Percentiles rank a stretch among this genome's conserved stretches.
Evolutionary conservation across 2,329 filamentous ascomycete species (phyloP).

Genomic region (Aspergillus caelatus): DNA sequence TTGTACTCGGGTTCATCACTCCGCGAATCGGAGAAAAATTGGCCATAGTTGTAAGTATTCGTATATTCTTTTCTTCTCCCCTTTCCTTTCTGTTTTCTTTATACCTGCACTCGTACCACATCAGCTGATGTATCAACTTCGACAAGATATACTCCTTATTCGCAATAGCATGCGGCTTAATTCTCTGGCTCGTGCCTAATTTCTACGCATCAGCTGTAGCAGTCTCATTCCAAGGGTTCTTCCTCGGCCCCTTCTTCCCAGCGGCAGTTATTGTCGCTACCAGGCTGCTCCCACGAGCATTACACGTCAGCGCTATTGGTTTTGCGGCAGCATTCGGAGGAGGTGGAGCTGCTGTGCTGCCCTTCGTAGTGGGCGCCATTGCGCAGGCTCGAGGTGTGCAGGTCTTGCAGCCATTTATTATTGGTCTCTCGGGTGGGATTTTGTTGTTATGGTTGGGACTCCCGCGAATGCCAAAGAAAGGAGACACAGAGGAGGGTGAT

Average conservation of each 20-base stretch:
- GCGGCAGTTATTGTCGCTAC: constrained; percentile 73
- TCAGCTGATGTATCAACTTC: background rate
- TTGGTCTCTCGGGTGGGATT: constrained; percentile 48
- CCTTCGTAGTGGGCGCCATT: constrained; percentile 50
- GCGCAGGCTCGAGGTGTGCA: constrained; percentile 60
- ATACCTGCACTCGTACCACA: too few species aligned
- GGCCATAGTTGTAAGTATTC: constrained; percentile 51
- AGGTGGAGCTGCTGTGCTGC: constrained; percentile 60
- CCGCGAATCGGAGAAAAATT: constrained; percentile 68
- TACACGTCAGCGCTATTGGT: constrained; percentile 79
- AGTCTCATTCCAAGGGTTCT: constrained; percentile 74
- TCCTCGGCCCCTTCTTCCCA: constrained; percentile 78
- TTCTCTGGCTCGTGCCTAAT: constrained; percentile 80
- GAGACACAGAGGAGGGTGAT: background rate
- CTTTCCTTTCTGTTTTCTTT: background rate
- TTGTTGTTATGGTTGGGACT: constrained; percentile 52
- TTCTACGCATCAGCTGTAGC: constrained; percentile 74
- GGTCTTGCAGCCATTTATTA: constrained; percentile 61
- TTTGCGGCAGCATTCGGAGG: constrained; percentile 80
- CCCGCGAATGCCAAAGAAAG: constrained; percentile 12
- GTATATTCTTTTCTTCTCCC: background rate
- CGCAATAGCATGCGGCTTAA: constrained; percentile 65
- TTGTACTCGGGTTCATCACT: constrained; percentile 76
- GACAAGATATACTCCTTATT: constrained; percentile 63
- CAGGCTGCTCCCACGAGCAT: constrained; percentile 70